Conservation (phyloP, 1,284 basidiomycete species). For the Trametes pubescens region DNA sequence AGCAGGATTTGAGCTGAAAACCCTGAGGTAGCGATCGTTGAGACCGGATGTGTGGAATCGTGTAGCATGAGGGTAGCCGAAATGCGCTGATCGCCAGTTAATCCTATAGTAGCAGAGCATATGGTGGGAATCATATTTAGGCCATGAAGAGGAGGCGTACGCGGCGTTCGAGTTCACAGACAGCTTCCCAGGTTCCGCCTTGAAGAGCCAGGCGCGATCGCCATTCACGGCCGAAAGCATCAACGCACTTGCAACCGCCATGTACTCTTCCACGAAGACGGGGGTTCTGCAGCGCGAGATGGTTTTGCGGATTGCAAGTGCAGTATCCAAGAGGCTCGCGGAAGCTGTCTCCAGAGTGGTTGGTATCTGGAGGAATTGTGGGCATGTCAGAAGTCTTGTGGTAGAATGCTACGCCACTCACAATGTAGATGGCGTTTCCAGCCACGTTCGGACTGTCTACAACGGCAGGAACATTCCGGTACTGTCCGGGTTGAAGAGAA, state of each 20-base stretch:
- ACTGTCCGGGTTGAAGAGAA: slow-evolving; percentile 33
- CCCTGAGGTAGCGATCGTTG: slow-evolving; percentile 40
- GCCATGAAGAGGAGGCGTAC: slow-evolving; percentile 33
- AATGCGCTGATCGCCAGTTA: slow-evolving; percentile 43
- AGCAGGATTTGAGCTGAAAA: slow-evolving; percentile 42
- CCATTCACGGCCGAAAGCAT: slow-evolving; percentile 41
- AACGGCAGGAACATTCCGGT: slow-evolving; percentile 32
- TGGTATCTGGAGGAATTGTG: slow-evolving; percentile 15
- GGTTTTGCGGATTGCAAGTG: slow-evolving; percentile 38
- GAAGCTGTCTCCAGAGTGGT: background rate
- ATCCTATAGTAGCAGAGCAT: slow-evolving; percentile 25
- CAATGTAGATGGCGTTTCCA: slow-evolving; percentile 41
- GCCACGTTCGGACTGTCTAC: slow-evolving; percentile 30
- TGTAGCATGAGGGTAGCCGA: slow-evolving; percentile 39
- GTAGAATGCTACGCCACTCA: slow-evolving; percentile 28
- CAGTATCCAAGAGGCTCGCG: slow-evolving; percentile 25
- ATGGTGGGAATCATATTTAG: background rate
- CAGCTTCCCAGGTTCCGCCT: slow-evolving; percentile 25
- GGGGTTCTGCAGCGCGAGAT: slow-evolving; percentile 34
- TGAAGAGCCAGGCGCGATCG: slow-evolving; percentile 36
- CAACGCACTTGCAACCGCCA: slow-evolving; percentile 39
- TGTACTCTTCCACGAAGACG: slow-evolving; percentile 36
- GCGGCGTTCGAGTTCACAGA: slow-evolving; percentile 44
- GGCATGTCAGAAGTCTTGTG: slow-evolving; percentile 20
- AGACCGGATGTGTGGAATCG: slow-evolving; percentile 38